Evolutionary conservation across 495 filamentous ascomycete species (phyloP).

Genomic region (Daldinia vernicosa): DNA sequence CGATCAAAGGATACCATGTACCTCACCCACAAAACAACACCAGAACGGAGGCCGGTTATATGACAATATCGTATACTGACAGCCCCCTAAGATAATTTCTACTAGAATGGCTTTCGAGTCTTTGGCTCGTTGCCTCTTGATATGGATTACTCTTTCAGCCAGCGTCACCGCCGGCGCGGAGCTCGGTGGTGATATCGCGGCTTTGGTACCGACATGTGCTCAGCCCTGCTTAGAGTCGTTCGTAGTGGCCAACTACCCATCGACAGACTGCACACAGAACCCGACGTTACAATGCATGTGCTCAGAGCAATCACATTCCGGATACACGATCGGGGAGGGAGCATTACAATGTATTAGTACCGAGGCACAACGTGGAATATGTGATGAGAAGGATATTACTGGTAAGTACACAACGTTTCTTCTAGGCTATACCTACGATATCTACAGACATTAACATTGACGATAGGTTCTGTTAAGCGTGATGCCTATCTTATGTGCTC

Average conservation of each 20-base stretch:
- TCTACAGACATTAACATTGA: conserved; percentile 26
- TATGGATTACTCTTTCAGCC: conserved; percentile 49
- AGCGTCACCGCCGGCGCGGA: conserved; percentile 43
- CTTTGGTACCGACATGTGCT: conserved; percentile 71
- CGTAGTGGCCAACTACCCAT: conserved; percentile 65
- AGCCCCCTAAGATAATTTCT: conserved; percentile 49
- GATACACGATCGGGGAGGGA: conserved; percentile 75
- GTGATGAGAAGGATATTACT: conserved; percentile 46
- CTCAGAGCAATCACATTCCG: conserved; percentile 62
- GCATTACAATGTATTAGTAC: conserved; percentile 69
- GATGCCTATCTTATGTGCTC: conserved; percentile 68
- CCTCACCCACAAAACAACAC: conserved; percentile 30
- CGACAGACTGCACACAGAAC: conserved; percentile 56
- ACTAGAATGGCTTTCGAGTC: conserved; percentile 57
- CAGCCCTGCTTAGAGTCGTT: conserved; percentile 69
- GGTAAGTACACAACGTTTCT: conserved; percentile 46
- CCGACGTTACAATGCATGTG: conserved; percentile 71
- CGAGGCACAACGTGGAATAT: conserved; percentile 53
- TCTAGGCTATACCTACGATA: background rate
- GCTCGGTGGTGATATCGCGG: conserved; percentile 55
- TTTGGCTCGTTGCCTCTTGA: conserved; percentile 44
- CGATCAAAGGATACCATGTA: conserved; percentile 33
- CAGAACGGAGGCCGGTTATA: conserved; percentile 34
- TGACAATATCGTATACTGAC: conserved; percentile 36
- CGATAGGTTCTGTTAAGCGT: conserved; percentile 44